Evolutionary conservation across 2,329 filamentous ascomycete genomes (phyloP).

Genomic region (Clonostachys chloroleuca): DNA sequence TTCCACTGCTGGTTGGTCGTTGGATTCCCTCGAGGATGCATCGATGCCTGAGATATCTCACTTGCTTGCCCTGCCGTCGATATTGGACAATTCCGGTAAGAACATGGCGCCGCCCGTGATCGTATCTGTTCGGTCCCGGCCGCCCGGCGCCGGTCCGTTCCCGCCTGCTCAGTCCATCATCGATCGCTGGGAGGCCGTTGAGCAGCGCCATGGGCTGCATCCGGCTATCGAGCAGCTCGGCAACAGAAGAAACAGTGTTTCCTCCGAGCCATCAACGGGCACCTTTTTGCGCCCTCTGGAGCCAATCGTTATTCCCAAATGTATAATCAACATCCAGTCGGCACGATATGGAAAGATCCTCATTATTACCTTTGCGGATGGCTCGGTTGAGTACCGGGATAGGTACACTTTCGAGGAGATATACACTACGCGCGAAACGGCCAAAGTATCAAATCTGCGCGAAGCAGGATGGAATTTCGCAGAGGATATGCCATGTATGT

Average conservation of each 20-base stretch:
- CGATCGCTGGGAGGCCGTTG: constrained; percentile 77
- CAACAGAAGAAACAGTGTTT: constrained; percentile 50
- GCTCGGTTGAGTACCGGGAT: constrained; percentile 76
- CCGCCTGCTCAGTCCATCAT: constrained; percentile 67
- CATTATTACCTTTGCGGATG: constrained; percentile 73
- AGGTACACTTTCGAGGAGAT: constrained; percentile 68
- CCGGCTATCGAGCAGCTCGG: constrained; percentile 74
- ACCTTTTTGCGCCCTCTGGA: constrained; percentile 58
- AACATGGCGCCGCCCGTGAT: constrained; percentile 57
- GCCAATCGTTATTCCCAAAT: constrained; percentile 66
- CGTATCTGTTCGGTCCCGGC: constrained; percentile 66
- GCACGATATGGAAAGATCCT: constrained; percentile 69
- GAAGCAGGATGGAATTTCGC: constrained; percentile 76
- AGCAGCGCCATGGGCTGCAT: constrained; percentile 63
- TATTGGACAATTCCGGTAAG: constrained; percentile 55
- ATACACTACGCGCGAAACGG: constrained; percentile 57
- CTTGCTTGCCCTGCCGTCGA: constrained; percentile 67
- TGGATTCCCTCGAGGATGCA: constrained; percentile 40
- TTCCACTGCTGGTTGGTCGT: constrained; percentile 54
- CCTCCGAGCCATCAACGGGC: constrained; percentile 21
- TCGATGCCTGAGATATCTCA: constrained; percentile 65
- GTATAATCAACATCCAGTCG: constrained; percentile 63
- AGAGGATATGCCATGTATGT: constrained; percentile 59
- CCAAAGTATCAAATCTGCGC: constrained; percentile 63
- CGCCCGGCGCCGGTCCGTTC: constrained; percentile 44